Evolutionary conservation across 495 filamentous ascomycete species (phyloP), one percentile per base, ranked within the genome.

Genomic region (Aspergillus heteromorphus): DNA sequence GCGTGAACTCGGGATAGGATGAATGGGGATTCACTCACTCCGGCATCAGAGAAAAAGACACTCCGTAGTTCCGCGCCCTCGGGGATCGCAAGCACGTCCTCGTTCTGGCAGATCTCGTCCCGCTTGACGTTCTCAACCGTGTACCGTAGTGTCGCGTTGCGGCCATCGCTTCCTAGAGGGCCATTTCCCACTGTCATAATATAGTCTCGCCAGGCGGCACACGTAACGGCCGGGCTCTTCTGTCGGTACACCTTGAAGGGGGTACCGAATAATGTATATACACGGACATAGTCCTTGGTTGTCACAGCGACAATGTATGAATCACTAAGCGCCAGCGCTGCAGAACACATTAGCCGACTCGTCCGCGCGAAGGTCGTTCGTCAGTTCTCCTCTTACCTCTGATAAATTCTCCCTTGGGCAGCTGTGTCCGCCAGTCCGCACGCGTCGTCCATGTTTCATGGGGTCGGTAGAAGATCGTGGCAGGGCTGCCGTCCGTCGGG

Each of bases 371-470:
- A 14, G 23, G 3, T 17, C 21, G 29, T 23, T 9, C 7, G 20
- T 9, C 7, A 18, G 6, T 29, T n/a, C 21, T 31, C 17, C 25
- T 19, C 71, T 49, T 66, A 79, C 78, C 75, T 51, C 82, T 80
- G 29, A 96, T 82, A 11, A 82, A 76, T 70, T 98, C 93, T 16
- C 89, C 88, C 34, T 79, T 77, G 0, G 93, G 93, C 19, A 98
- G 68, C 47, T 86, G 71, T 1, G 87, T 96, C 19, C 89, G 84
- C 92, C 92, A 98, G 65, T 98, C 95, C 21, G 81, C 84, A 54
- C 95, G 77, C 5, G 88, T 79, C 1, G 91, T 95, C 93, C 93
- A 98, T 2, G 90, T 95, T 69, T 97, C 95, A 63, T 98, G 93
- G 0, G 93, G 95, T 10, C 93, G 84, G 65, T 97, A 98, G 68